These are phyloP conservation scores for Cercospora canescens DNA, from an alignment of 2,329 filamentous ascomycete species.

Conservation along the genomic window DNA sequence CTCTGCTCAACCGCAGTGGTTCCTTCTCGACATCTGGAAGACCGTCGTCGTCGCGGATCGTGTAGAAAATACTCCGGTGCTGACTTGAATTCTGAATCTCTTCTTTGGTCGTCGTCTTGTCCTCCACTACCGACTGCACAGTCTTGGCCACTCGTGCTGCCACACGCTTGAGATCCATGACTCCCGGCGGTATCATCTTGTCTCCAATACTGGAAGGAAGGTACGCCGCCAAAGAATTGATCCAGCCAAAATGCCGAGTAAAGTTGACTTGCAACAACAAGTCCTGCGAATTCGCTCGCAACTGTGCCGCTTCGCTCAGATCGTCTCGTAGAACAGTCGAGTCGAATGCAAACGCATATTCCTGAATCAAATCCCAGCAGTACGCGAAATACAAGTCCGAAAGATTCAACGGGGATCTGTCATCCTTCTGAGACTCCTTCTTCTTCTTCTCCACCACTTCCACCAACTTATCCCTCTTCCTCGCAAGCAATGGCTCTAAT, in stretches of 20 bases:
- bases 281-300: slow-evolving; percentile 5
- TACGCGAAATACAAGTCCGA: slow-evolving; percentile 14
- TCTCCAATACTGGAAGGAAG: neutral
- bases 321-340: slow-evolving; percentile 2
- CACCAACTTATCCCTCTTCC: slow-evolving; percentile 6
- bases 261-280: slow-evolving; percentile 12
- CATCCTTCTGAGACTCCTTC: neutral
- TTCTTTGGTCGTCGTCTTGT: neutral
- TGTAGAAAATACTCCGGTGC: slow-evolving; percentile 13
- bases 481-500: slow-evolving; percentile 5
- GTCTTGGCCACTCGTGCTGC: neutral
- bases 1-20: slow-evolving; percentile 8
- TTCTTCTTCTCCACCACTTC: slow-evolving; percentile 7
- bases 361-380: slow-evolving; percentile 13
- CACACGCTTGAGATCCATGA: slow-evolving; percentile 10
- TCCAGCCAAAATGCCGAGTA: slow-evolving; percentile 13
- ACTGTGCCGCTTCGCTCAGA: slow-evolving; percentile 1
- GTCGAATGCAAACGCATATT: slow-evolving; percentile 11
- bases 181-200: slow-evolving; percentile 8
- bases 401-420: slow-evolving; percentile 4
- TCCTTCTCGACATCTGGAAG: slow-evolving; percentile 12
- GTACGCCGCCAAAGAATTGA: slow-evolving; percentile 8
- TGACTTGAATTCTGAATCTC: neutral
- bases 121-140: slow-evolving; percentile 10
- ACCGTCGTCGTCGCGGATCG: slow-evolving; percentile 5